Evolutionary conservation across 306 rosid genomes (phyloP), one percentile per base, ranked within the genome.

Genomic region (Mimosa pudica): DNA sequence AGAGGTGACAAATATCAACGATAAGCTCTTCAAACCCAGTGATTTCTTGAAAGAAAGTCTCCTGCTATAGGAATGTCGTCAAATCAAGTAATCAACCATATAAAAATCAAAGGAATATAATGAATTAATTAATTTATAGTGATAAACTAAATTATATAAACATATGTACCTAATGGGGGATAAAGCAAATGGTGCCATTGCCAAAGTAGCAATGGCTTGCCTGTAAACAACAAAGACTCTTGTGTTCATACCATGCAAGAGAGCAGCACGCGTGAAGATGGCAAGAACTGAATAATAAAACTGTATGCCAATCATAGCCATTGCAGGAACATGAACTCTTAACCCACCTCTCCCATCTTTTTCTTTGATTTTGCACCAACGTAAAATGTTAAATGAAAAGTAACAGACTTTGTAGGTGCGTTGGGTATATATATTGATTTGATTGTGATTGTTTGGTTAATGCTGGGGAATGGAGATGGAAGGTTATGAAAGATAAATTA

Each of bases 221-320:
- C 97, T 85, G 60, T 93, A 90, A 2, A 77, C 87, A 32, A 90
- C 90, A 54, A 88, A 88, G 3, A 88, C 89, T 0, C 90, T 87
- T 1, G 96, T 84, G 77, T 88, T 91, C 94, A 84, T 84, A 20
- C 97, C 96, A 42, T 88, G 87, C 46, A 89, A 10, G 14, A 91
- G 79, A 79, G 96, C 98, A 63, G 89, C 89, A 55, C 92, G 82
- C 2, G 91, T 14, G 82, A 86, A 79, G 60, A 93, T 88, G 48
- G 94, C 82, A 52, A 89, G 88, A 0, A 84, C 85, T 75, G 96
- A 89, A 55, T 87, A 89, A 66, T 84, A 83, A 80, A 85, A 49
- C 71, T 93, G 96, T 48, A 87, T 64, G 0, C 84, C 89, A 72
- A 87, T 44, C 96, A 93, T 86, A 8, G 77, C 86, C 67, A 89